These are phyloP conservation scores for Bruguiera hainesii DNA, from an alignment of 441 rosid species.

Conservation along the genomic window DNA sequence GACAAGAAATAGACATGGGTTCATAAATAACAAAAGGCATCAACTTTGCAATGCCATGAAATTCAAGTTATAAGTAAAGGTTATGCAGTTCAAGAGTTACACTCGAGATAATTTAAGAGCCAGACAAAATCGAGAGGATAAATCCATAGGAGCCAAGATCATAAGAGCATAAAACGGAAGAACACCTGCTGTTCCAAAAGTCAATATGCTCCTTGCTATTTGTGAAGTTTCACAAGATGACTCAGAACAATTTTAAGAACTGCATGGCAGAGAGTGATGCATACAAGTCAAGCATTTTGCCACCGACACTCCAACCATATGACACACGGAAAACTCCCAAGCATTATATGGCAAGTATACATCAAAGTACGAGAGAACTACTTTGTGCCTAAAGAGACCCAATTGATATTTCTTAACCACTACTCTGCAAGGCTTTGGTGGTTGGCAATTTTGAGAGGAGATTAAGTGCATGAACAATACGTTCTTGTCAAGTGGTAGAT, in stretches of 20 bases:
- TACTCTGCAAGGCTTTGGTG: not conserved
- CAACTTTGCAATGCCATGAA: not conserved
- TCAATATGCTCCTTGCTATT: slow-evolving; percentile 60
- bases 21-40: too few relatives aligned
- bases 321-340: too few relatives aligned
- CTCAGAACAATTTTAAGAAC: too few relatives aligned
- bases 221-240: slow-evolving; percentile 40
- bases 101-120: not conserved
- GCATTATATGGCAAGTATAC: too few relatives aligned
- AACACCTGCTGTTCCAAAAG: slow-evolving; percentile 73
- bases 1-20: not conserved
- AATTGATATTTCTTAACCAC: too few relatives aligned
- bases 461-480: not conserved
- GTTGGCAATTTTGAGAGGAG: not conserved
- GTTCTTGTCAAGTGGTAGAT: not conserved
- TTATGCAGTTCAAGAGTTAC: not conserved
- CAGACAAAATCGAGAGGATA: not conserved
- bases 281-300: too few relatives aligned
- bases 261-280: too few relatives aligned
- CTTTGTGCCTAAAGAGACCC: too few relatives aligned
- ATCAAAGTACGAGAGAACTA: too few relatives aligned
- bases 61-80: not conserved
- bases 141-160: slow-evolving; percentile 67
- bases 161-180: slow-evolving; percentile 88
- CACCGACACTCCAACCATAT: too few relatives aligned